A percentile compares a stretch with the other conserved stretches of the same genome.
phyloP scores from a whole-genome alignment of 2,329 filamentous ascomycete species.

The Claviceps quebecensis region DNA sequence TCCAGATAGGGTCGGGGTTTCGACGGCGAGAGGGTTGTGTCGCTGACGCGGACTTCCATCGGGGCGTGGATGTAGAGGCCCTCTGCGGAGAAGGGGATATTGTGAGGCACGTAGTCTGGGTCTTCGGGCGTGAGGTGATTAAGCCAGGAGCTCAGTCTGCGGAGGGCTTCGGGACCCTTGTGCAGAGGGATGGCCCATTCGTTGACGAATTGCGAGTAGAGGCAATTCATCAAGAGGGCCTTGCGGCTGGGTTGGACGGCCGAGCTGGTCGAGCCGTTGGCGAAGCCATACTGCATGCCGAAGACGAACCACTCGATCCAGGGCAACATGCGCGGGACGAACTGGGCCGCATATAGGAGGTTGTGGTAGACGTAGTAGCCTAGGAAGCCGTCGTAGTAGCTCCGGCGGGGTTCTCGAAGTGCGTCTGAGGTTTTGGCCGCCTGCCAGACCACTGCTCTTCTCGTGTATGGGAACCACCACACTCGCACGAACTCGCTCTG shows the following conservation, averaged over 20 bases:
- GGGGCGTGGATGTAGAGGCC: conserved; percentile 79
- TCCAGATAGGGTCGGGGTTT: conserved; percentile 43
- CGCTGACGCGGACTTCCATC: conserved; percentile 75
- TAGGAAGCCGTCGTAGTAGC: conserved; percentile 68
- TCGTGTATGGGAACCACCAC: conserved; percentile 95
- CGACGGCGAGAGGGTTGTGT: conserved; percentile 37
- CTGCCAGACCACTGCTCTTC: conserved; percentile 76
- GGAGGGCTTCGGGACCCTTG: conserved; percentile 76
- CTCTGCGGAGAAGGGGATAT: conserved; percentile 68
- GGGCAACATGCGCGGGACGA: conserved; percentile 64
- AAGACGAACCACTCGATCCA: conserved; percentile 95
- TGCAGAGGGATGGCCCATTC: conserved; percentile 89
- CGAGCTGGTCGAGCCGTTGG: conserved; percentile 49
- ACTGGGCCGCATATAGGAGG: conserved; percentile 67
- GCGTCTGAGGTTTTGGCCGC: conserved; percentile 63
- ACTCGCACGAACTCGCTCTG: conserved; percentile 79
- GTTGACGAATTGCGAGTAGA: conserved; percentile 97
- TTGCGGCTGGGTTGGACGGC: conserved; percentile 68
- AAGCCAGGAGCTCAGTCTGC: conserved; percentile 74
- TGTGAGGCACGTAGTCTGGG: conserved; percentile 45
- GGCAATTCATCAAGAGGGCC: conserved; percentile 87
- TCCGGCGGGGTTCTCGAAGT: conserved; percentile 42
- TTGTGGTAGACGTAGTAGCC: conserved; percentile 90
- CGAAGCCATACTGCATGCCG: conserved; percentile 93
- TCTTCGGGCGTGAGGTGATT: conserved; percentile 49